phyloP scores from a whole-genome alignment of 225 moss, liverwort and hornwort genomes.

The Rhytidiadelphus loreus region DNA sequence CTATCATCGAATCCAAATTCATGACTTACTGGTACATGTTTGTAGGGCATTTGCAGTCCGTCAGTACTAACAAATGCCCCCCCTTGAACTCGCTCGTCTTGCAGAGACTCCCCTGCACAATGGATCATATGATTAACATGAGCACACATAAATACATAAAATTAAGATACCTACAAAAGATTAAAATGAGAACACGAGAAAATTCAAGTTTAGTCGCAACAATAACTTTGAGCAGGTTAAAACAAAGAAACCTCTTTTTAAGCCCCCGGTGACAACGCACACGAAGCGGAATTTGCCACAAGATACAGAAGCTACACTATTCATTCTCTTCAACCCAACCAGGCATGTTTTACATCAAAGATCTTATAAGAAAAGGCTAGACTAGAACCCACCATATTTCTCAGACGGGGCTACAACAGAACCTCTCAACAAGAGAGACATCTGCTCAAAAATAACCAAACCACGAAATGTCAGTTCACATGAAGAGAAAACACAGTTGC shows the following conservation, averaged over 20 bases:
- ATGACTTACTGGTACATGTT: conserved; percentile 69
- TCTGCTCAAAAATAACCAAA: conserved; percentile 23
- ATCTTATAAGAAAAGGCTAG: background rate
- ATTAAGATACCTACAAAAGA: background rate
- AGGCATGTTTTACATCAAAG: background rate
- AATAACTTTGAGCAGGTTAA: background rate
- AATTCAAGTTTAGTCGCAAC: background rate
- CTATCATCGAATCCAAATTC: background rate
- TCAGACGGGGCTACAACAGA: conserved; percentile 89
- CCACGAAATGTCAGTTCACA: conserved; percentile 2
- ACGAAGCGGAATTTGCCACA: background rate
- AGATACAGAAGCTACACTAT: background rate
- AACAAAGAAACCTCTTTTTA: background rate
- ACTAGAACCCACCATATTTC: conserved; percentile 54
- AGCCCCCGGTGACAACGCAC: background rate
- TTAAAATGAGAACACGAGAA: background rate
- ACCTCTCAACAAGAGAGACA: conserved; percentile 85
- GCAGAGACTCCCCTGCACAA: conserved; percentile 70
- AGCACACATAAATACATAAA: background rate
- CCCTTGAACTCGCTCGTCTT: conserved; percentile 90
- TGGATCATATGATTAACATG: background rate
- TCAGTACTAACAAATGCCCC: conserved; percentile 76
- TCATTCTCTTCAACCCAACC: background rate
- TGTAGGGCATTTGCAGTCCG: conserved; percentile 68
- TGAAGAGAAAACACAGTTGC: background rate